Evolutionary conservation across 2,329 filamentous ascomycete genomes (phyloP).

Genomic region (Epichloe scottii): DNA sequence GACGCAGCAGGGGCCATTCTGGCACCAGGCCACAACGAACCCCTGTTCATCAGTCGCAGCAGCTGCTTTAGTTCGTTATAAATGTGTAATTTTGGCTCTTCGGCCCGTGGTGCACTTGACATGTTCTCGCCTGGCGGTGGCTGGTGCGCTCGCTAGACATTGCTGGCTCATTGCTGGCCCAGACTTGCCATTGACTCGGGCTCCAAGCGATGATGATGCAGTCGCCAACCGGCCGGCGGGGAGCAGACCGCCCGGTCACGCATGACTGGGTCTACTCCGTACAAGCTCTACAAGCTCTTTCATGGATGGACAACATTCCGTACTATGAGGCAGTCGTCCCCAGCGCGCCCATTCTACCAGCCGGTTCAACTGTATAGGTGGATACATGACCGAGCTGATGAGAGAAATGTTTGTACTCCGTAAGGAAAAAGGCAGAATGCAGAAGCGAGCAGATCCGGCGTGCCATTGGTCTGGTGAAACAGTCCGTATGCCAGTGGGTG

Average conservation of each 20-base stretch:
- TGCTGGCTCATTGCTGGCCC: neutral
- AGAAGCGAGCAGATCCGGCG: neutral
- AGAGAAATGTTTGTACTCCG: too few species aligned
- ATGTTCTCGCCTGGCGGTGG: neutral
- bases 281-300: too few species aligned
- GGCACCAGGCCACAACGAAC: neutral
- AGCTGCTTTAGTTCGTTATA: neutral
- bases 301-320: too few species aligned
- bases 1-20: neutral
- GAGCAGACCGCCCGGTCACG: neutral
- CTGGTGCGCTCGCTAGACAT: neutral
- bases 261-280: neutral
- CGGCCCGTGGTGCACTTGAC: neutral
- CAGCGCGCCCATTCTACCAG: too few species aligned
- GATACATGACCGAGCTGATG: too few species aligned
- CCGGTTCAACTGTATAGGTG: too few species aligned
- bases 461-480: conserved; percentile 3
- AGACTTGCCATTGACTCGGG: neutral
- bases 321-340: too few species aligned
- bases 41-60: neutral
- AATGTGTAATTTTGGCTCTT: neutral
- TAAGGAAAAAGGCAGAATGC: neutral
- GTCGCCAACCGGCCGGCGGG: neutral
- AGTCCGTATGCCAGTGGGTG: neutral
- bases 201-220: neutral